Evolutionary conservation across 2,329 filamentous ascomycete genomes (phyloP), one percentile per base, ranked within the genome.

Genomic region (Hymenoscyphus albidus): DNA sequence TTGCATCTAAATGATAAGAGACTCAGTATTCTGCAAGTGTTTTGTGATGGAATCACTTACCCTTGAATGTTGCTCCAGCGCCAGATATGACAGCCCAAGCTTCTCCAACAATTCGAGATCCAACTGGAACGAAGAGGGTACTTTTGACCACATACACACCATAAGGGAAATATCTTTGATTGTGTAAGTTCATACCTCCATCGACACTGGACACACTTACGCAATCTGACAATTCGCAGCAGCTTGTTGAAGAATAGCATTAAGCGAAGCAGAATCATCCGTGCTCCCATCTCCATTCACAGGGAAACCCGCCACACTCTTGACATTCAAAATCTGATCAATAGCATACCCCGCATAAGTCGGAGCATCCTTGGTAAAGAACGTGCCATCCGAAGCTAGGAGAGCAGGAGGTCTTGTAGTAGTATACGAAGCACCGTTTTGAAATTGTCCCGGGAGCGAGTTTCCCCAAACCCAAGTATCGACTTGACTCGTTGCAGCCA

Each of bases 231-330:
- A 48, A 18, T 48, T 48, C 13, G 44, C 71, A n/a, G 75, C 71
- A 4, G 78, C 2, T 84, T 83, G 68, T 6, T 14, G 32, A 96
- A 84, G 63, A 91, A 83, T 4, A 72, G 75, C 73, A 79, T 78
- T n/a, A 88, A 79, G 31, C 5, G 83, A 82, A 2, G 78, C 76
- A 4, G 64, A 62, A 44, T 68, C 66, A 61, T 68, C 64, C 12
- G 58, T 62, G n/a, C n/a, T 51, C 14, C 65, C 63, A 57, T 67
- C 63, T 14, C 65, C 65, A 12, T 61, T n/a, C 13, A 60, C 40
- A n/a, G 22, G 56, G 22, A 48, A 60, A 35, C 38, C 63, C 59
- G 39, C 27, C 10, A 59, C 61, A 38, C 22, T 31, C 32, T 59
- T 63, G 1, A 63, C 61, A 39, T 59, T 63, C n/a, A 63, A 32